Base-by-base conservation (phyloP, 2,329 filamentous ascomycete species). In the Microdochium trichocladiopsis region DNA sequence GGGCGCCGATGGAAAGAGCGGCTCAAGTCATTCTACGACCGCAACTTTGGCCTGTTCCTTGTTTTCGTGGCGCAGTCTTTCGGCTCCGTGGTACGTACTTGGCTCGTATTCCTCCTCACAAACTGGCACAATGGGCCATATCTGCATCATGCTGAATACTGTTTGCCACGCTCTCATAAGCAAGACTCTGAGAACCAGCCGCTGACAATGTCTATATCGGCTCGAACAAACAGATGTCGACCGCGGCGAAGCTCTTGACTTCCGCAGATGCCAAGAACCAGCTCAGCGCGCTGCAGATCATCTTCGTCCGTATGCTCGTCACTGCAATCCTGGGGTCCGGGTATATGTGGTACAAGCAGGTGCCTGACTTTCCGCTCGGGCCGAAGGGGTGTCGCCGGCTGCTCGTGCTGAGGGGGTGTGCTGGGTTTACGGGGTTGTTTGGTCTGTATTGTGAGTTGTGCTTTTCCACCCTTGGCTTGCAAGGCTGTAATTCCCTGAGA, bases 301-400 rank as follows among this genome's bases (percentile, higher is more conserved):
- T 73, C 18, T 72, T 73, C 48, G 69, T 73, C 0, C 68, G 71
- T 41, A 73, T 73, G 71, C 43, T 69, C 0, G 64, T 64, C 3
- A 73, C 71, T 0, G 57, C 64, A 1, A 23, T 69, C 0, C 61
- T 73, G 5, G 69, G 70, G 2, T 68, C 63, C 2, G 18, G 66
- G 6, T 72, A 72, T 31, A 71, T 72, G 69, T 71, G 68, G 69
- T 66, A 64, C 25, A 68, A 69, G 50, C 63, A 65, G 12, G 65
- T 72, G 1, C 83, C 86, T 1, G 67, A 86, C 57, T 86, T 85
- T 51, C 88, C 87, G 0, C 69, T 90, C 1, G 88, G 88, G 0
- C 72, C 75, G 18, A 21, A 78, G 71, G n/a, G 77, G 78, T 12
- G 77, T 91, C 2, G 71, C 86, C 72, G 75, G 47, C 70, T 92